Evolutionary conservation across 2,329 filamentous ascomycete genomes (phyloP), one percentile per base, ranked within the genome.

Genomic region (Alternaria postmessia): DNA sequence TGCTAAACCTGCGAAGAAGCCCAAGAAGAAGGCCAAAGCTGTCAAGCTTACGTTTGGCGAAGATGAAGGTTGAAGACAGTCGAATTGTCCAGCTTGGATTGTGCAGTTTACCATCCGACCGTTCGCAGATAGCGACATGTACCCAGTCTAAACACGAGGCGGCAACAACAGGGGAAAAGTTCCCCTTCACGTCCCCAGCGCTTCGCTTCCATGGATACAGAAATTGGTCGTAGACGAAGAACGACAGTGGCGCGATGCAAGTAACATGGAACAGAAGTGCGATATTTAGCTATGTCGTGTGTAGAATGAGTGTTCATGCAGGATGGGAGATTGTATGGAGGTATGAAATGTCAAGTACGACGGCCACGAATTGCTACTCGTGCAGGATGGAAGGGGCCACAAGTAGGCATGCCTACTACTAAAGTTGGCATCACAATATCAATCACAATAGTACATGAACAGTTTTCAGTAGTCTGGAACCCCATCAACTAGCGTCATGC

Each of bases 21-120:
- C 71, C 7, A 78, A 77, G 63, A 78, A 78, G 67, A 78, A 77
- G 56, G 61, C 66, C 8, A 79, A 79, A 54, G 61, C 71, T 30
- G 69, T 78, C 52, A 79, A 79, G 62, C 67, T 79, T 28, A 76
- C 76, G 0, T 79, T 79, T 47, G 77, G 73, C n/a, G 75, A 75
- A 59, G 71, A 74, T 20, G 71, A 72, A 30, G 64, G 62, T 26
- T 73, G 66, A 75, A 38, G 36, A 36, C n/a, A 18, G 20, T 34
- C 18, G 12, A 12, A 32, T 41, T 12, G 16, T 41, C 12, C 11
- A 11, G 1, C 5, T 18, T 18, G 7, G n/a, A 32, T 41, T 12
- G 16, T 41, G 16, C 11, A 11, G 1, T 7, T 18, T 3, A 12
- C n/a, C n/a, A 5, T 28, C 22, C 16, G 9, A 14, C 30, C 30